Evolutionary conservation across 2,329 filamentous ascomycete genomes (phyloP).

Genomic region (Aureobasidium pullulans): DNA sequence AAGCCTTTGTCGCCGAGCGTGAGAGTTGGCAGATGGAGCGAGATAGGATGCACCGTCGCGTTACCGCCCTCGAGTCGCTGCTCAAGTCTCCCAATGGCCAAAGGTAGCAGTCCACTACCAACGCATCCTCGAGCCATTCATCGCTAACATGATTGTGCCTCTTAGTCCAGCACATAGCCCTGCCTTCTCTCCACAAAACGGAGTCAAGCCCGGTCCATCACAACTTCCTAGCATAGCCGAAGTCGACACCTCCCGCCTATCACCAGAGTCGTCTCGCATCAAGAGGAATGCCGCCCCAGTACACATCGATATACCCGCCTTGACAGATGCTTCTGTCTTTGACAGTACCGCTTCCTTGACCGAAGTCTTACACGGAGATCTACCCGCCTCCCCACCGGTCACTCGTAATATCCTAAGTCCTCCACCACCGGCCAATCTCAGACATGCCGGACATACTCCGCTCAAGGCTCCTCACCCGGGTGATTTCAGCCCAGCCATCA

Average conservation of each 20-base stretch:
- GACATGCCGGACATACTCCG: slow-evolving; percentile 29
- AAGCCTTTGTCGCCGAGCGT: slow-evolving; percentile 29
- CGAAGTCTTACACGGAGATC: slow-evolving; percentile 23
- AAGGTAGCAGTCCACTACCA: slow-evolving; percentile 20
- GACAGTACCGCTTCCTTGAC: neutral
- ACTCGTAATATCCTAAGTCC: slow-evolving; percentile 23
- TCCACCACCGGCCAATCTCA: slow-evolving; percentile 24
- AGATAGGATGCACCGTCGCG: slow-evolving; percentile 26
- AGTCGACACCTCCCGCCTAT: slow-evolving; percentile 22
- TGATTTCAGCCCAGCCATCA: slow-evolving; percentile 20
- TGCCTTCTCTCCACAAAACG: slow-evolving; percentile 23
- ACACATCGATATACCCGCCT: slow-evolving; percentile 13
- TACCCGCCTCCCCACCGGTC: slow-evolving; percentile 22
- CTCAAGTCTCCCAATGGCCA: slow-evolving; percentile 26
- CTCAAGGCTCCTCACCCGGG: slow-evolving; percentile 22
- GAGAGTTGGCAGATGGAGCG: slow-evolving; percentile 28
- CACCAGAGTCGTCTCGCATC: slow-evolving; percentile 7
- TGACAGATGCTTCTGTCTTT: neutral
- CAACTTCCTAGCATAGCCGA: slow-evolving; percentile 28
- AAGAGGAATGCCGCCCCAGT: slow-evolving; percentile 14
- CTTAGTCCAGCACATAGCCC: slow-evolving; percentile 30
- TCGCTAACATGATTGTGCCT: neutral
- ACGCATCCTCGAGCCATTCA: neutral
- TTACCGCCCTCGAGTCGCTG: slow-evolving; percentile 27
- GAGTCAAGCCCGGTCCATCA: slow-evolving; percentile 13